phyloP scores from a whole-genome alignment of 2,329 filamentous ascomycete species.

The Penicillium sp. region DNA sequence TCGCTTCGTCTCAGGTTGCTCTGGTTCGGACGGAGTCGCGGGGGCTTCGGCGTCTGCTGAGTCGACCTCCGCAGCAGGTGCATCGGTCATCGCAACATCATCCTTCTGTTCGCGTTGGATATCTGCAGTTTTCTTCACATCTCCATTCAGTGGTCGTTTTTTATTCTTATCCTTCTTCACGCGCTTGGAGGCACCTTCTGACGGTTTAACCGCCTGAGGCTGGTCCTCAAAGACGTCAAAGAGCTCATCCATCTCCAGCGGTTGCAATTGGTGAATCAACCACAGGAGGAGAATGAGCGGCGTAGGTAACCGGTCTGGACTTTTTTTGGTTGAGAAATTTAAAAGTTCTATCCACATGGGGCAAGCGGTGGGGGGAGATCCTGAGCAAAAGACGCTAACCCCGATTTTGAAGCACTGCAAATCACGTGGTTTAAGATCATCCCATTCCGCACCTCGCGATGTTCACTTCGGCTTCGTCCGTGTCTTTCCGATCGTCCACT shows the following conservation, averaged over 20 bases:
- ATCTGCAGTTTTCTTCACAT: conserved; percentile 57
- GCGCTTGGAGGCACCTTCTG: conserved; percentile 35
- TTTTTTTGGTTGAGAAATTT: conserved; percentile 35
- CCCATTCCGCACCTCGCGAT: conserved; percentile 25
- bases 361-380: conserved; percentile 26
- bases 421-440: conserved; percentile 18
- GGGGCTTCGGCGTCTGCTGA: conserved; percentile 17
- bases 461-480: conserved; percentile 23
- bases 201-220: conserved; percentile 46
- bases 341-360: conserved; percentile 26
- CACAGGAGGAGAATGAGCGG: conserved; percentile 18
- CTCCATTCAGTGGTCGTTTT: conserved; percentile 82
- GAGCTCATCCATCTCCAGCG: conserved; percentile 66
- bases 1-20: conserved; percentile 47
- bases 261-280: conserved; percentile 11
- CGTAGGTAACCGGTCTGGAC: conserved; percentile 14
- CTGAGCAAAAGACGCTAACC: not conserved
- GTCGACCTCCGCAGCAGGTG: conserved; percentile 17
- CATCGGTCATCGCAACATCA: conserved; percentile 23
- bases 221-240: conserved; percentile 79
- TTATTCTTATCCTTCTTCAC: conserved; percentile 64
- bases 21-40: conserved; percentile 30
- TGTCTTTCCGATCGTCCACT: conserved; percentile 25
- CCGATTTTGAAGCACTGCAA: not conserved
- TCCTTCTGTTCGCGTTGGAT: conserved; percentile 33